Base-by-base conservation (phyloP, 169 alveolate genomes). In the Sarcocystis neurona region DNA sequence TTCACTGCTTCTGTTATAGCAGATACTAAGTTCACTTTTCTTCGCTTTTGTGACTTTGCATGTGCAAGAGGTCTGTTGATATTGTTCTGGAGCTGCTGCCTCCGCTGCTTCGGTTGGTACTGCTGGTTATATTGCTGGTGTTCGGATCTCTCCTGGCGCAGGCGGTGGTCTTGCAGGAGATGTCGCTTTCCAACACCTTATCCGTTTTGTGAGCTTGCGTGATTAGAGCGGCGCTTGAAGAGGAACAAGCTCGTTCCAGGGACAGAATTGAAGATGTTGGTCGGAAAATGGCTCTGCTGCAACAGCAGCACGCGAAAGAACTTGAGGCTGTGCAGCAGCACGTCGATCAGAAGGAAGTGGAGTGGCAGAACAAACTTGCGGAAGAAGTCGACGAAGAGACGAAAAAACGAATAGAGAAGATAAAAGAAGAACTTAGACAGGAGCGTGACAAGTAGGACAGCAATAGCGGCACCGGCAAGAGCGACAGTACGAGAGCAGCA, bases 181-280 rank as follows among this genome's bases (percentile, higher is more conserved):
- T n/a, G n/a, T n/a, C n/a, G n/a, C n/a, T n/a, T n/a, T n/a, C n/a
- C n/a, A n/a, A n/a, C n/a, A n/a, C n/a, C n/a, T n/a, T n/a, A n/a
- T n/a, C n/a, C n/a, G n/a, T n/a, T n/a, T n/a, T n/a, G n/a, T n/a
- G n/a, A n/a, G n/a, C n/a, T n/a, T n/a, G n/a, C n/a, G n/a, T n/a
- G n/a, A n/a, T n/a, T n/a, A 72, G 82, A 23, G 82, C 82, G 32
- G 82, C 82, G 82, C 20, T 72, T 37, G 82, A 72, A 56, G 56
- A 72, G 53, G 82, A 72, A 27, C 34, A 43, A 37, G 27, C 20
- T 39, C 82, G 82, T 1, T 48, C 82, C 1, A 37, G 32, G 32
- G 82, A 72, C 39, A 3, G 41, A 1, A 47, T 72, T 37, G 82
- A 72, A 32, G 56, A 39, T 12, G 82, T 72, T 48, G 30, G n/a